A percentile compares a stretch with the other conserved stretches of the same genome.
phyloP scores from a whole-genome alignment of 495 filamentous ascomycete genomes.

The Neurospora discreta region DNA sequence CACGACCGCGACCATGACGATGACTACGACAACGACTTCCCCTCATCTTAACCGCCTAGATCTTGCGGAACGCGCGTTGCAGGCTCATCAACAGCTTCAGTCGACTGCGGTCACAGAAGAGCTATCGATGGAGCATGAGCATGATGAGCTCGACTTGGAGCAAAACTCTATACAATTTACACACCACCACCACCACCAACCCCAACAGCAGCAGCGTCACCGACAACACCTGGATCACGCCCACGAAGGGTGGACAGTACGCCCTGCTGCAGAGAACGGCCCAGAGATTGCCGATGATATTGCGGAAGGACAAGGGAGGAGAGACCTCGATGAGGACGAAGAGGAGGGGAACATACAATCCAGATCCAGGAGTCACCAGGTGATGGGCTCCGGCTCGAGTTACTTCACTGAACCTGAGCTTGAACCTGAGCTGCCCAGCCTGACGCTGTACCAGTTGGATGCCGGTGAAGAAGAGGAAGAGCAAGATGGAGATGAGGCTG shows the following conservation, averaged over 20 bases:
- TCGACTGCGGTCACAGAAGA: background rate
- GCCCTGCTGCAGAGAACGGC: background rate
- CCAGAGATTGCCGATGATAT: background rate
- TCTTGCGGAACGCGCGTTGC: background rate
- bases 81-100: background rate
- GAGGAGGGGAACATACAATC: background rate
- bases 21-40: background rate
- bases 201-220: background rate
- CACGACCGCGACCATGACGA: background rate
- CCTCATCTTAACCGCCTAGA: background rate
- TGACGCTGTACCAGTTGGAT: background rate
- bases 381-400: background rate
- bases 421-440: background rate
- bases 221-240: background rate
- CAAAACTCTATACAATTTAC: background rate
- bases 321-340: background rate
- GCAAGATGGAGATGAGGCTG: conserved; percentile 14
- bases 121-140: background rate
- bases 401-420: background rate
- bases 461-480: conserved; percentile 1
- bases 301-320: background rate
- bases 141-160: background rate
- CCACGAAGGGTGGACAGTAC: conserved; percentile 1
- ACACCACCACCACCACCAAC: background rate
- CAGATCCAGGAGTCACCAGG: background rate